phyloP scores from a whole-genome alignment of 1,139 yeast species.

The Blastobotrys capitulatus region DNA sequence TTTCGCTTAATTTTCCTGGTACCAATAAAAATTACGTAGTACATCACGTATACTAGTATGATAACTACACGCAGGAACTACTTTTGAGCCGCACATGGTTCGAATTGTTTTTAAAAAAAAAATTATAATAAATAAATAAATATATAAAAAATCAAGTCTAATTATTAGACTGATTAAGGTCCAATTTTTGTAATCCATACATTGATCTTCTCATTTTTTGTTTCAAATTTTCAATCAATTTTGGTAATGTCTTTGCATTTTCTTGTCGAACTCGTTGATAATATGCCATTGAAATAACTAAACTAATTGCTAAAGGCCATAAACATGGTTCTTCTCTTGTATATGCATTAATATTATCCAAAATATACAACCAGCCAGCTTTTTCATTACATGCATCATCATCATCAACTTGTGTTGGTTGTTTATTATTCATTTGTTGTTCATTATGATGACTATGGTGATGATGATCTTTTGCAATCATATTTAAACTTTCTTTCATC shows the following conservation, averaged over 20 bases:
- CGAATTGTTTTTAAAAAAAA: too few relatives aligned
- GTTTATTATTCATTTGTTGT: neutral
- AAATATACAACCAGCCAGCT: slow-evolving; percentile 25
- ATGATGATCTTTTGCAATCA: slow-evolving; percentile 4
- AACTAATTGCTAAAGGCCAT: slow-evolving; percentile 20
- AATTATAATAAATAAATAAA: too few relatives aligned
- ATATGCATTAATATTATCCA: slow-evolving; percentile 13
- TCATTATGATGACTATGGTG: too few relatives aligned
- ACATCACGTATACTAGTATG: too few relatives aligned
- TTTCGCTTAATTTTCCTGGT: too few relatives aligned
- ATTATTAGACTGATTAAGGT: neutral
- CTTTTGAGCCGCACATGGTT: too few relatives aligned
- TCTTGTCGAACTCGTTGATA: slow-evolving; percentile 14
- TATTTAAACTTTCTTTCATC: slow-evolving; percentile 10
- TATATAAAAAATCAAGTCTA: neutral
- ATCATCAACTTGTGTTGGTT: slow-evolving; percentile 13
- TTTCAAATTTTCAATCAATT: slow-evolving; percentile 8
- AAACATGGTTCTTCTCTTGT: slow-evolving; percentile 11
- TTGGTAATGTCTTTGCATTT: slow-evolving; percentile 10
- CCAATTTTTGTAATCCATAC: neutral
- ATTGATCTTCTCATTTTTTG: slow-evolving; percentile 6
- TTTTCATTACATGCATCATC: slow-evolving; percentile 24
- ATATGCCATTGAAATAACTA: slow-evolving; percentile 18
- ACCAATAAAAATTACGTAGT: too few relatives aligned
- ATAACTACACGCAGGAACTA: too few relatives aligned